phyloP scores from a whole-genome alignment of 345 rosid species.

The Linum tenue region DNA sequence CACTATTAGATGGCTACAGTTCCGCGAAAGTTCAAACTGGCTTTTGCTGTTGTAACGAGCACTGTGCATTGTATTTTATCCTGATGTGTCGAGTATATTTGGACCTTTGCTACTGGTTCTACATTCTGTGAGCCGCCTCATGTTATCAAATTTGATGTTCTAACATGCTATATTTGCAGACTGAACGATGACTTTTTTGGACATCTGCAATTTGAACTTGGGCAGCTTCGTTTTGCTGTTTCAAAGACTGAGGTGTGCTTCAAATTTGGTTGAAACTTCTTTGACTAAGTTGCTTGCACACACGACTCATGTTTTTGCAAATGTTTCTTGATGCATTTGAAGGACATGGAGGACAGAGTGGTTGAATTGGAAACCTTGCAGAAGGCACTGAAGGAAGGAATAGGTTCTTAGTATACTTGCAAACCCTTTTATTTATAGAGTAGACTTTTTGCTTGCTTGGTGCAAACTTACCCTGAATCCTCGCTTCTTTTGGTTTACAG shows the following conservation, averaged over 20 bases:
- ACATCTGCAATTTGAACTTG: slow-evolving; percentile 64
- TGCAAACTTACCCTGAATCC: not conserved
- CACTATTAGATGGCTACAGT: too few species aligned
- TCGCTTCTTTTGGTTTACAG: slow-evolving; percentile 31
- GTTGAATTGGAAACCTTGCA: slow-evolving; percentile 80
- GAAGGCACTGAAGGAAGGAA: slow-evolving; percentile 82
- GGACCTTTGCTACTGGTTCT: too few species aligned
- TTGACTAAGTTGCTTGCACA: not conserved
- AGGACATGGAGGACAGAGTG: slow-evolving; percentile 73
- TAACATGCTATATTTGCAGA: slow-evolving; percentile 30
- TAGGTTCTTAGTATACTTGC: slow-evolving; percentile 30
- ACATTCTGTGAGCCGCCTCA: too few species aligned
- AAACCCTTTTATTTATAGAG: slow-evolving; percentile 2
- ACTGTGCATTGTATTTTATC: not conserved
- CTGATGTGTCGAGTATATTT: too few species aligned
- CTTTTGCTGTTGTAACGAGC: not conserved
- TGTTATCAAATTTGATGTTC: too few species aligned
- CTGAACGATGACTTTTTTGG: slow-evolving; percentile 57
- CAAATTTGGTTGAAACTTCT: not conserved
- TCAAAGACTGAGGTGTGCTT: slow-evolving; percentile 59
- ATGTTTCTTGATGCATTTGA: slow-evolving; percentile 12
- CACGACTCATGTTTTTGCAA: not conserved
- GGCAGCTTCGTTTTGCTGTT: slow-evolving; percentile 82
- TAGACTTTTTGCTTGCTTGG: not conserved
- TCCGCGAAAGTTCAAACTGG: too few species aligned